Conservation (phyloP, 331 rosid genomes). For the Quercus lobata region DNA sequence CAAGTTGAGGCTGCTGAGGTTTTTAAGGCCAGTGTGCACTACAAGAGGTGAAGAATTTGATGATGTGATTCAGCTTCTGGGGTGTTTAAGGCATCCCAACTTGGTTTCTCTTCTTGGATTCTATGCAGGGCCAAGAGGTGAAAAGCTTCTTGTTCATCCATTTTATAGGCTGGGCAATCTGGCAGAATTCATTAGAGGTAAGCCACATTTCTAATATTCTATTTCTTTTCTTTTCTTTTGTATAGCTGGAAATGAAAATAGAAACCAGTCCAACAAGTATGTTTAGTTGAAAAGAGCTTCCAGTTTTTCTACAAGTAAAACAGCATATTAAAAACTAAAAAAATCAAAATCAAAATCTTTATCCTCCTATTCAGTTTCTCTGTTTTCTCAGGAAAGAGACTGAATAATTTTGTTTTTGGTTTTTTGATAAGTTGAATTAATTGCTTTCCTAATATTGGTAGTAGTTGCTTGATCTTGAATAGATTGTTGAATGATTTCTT, state of each 20-base stretch:
- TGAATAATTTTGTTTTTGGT: neutral
- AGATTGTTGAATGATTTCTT: neutral
- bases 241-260: too few species aligned
- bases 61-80: slow-evolving; percentile 55
- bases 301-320: neutral
- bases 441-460: neutral
- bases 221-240: too few species aligned
- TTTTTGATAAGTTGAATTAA: neutral
- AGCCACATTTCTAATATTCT: neutral
- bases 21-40: slow-evolving; percentile 79
- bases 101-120: slow-evolving; percentile 92
- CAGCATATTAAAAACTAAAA: neutral
- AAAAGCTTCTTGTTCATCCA: slow-evolving; percentile 95
- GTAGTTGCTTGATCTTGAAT: slow-evolving; percentile 10
- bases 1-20: slow-evolving; percentile 72
- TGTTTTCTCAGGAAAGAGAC: neutral
- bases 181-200: slow-evolving; percentile 81
- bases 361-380: neutral
- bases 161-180: slow-evolving; percentile 71
- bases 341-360: neutral
- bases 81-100: slow-evolving; percentile 71
- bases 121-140: slow-evolving; percentile 88
- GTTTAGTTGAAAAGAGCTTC: neutral
- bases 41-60: slow-evolving; percentile 54
- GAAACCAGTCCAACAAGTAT: too few species aligned